These are phyloP conservation scores for Geranium brycei DNA, from an alignment of 345 rosid genomes.

Conservation along the genomic window DNA sequence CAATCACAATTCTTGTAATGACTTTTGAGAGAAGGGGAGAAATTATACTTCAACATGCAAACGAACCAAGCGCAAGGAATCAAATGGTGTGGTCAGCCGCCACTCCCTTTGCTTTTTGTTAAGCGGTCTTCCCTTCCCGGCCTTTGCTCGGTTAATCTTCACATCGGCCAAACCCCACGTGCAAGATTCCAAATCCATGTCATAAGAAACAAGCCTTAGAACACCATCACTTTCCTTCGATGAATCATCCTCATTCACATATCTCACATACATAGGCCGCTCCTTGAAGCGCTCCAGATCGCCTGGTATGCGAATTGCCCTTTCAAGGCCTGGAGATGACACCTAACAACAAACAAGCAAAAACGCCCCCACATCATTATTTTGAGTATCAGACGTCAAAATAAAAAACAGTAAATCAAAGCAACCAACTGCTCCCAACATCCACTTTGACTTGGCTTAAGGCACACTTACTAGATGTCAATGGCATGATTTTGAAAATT, in stretches of 20 bases:
- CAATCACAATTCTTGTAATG: neutral
- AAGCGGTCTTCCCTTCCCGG: slow-evolving; percentile 87
- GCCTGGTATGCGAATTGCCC: slow-evolving; percentile 63
- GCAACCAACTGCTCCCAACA: no score
- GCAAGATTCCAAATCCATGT: slow-evolving; percentile 42
- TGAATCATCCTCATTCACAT: slow-evolving; percentile 18
- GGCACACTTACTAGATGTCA: no score
- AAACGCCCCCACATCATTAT: no score
- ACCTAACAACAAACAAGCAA: slow-evolving; percentile 25
- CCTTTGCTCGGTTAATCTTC: slow-evolving; percentile 67
- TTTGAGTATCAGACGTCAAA: no score
- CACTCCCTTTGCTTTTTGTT: slow-evolving; percentile 76
- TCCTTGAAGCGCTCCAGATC: slow-evolving; percentile 79
- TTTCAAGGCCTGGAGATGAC: slow-evolving; percentile 83
- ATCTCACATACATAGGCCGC: slow-evolving; percentile 54
- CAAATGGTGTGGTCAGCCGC: slow-evolving; percentile 55
- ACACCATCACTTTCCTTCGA: slow-evolving; percentile 50
- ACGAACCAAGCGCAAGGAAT: slow-evolving; percentile 46
- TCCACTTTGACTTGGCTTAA: no score
- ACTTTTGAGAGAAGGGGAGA: neutral
- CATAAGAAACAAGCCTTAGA: slow-evolving; percentile 53
- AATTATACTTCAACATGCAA: slow-evolving; percentile 38
- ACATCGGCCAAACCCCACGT: slow-evolving; percentile 81
- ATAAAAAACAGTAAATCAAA: no score
- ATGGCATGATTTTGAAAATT: no score